Base-by-base conservation (phyloP, 768 basidiomycete genomes). In the Mycena kentingensis region DNA sequence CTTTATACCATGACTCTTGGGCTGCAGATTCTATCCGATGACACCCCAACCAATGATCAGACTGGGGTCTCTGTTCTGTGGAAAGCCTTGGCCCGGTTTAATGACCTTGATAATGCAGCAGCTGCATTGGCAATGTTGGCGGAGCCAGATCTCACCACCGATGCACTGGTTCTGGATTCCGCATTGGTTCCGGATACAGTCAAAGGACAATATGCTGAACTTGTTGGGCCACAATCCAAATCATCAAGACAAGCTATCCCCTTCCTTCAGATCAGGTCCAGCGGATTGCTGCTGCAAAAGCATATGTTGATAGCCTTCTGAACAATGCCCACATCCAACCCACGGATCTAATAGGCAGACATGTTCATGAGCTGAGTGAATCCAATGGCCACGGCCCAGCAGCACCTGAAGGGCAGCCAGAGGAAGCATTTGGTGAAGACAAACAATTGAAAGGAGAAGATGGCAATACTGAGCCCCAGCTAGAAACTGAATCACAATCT, bases 11-110 rank as follows among this genome's bases (percentile, higher is more conserved):
- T 46, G 18, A 22, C n/a, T 29, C 18, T 3, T 15, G 26, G 28
- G 27, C 34, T 46, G 28, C 44, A 46, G 44, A 18, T 46, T 7
- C 44, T 46, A 13, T 46, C 44, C 18, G 44, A 46, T 31, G 44
- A 46, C 44, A 5, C 13, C 16, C 44, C 44, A 15, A 31, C 28
- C 18, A 46, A 46, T 31, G 44, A 46, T 24, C 16, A 31, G 8
- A 13, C 34, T 19, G 44, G 44, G 7, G 28, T 46, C 25, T 46
- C 44, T n/a, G 25, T 31, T 16, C 16, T 46, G 24, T 26, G 34
- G 28, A 46, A 24, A 31, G 34, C 27, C 28, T 31, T 46, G 25
- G 25, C n/a, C 28, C 44, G 34, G 22, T 46, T 29, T 31, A 27
- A 19, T 15, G 44, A 46, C 34, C 34, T 29, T 31, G 25, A 31